A percentile compares a stretch with the other conserved stretches of the same genome.
Evolutionary conservation across 176 grass and related monocot genomes (phyloP).

Genomic region (Ampelocalamus luodianensis): DNA sequence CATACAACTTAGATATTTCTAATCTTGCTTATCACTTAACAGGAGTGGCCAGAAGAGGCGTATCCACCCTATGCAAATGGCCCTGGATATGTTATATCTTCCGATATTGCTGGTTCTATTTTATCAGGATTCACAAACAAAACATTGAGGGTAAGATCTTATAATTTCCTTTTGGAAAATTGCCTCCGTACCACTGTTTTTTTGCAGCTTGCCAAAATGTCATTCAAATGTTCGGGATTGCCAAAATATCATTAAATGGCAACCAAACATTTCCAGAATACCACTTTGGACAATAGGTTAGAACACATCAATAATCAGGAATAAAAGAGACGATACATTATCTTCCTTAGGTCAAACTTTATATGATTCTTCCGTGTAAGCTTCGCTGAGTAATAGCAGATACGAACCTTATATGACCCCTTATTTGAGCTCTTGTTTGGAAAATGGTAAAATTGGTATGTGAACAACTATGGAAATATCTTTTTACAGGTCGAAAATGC

Average conservation of each 20-base stretch:
- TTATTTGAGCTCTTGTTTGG: conserved; percentile 2
- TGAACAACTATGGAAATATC: not conserved
- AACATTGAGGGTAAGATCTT: conserved; percentile 65
- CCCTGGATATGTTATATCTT: conserved; percentile 91
- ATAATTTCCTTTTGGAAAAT: conserved; percentile 14
- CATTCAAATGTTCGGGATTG: not conserved
- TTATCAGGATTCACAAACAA: conserved; percentile 64
- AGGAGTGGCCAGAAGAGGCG: conserved; percentile 95
- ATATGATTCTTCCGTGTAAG: not conserved
- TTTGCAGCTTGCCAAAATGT: not conserved
- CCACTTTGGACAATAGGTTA: conserved; percentile 11
- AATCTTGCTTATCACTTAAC: conserved; percentile 35
- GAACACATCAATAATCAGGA: not conserved
- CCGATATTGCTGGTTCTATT: conserved; percentile 71
- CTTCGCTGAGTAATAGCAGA: not conserved
- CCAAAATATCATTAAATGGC: not conserved
- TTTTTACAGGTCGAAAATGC: not conserved
- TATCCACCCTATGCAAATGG: conserved; percentile 96
- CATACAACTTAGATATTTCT: conserved; percentile 4
- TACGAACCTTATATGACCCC: not conserved
- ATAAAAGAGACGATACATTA: not conserved
- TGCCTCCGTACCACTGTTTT: not conserved
- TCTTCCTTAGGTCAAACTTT: not conserved
- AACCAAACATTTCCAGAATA: not conserved
- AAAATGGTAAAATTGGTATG: not conserved